Evolutionary conservation across 441 rosid species (phyloP).

Genomic region (Erodium chrysanthum): DNA sequence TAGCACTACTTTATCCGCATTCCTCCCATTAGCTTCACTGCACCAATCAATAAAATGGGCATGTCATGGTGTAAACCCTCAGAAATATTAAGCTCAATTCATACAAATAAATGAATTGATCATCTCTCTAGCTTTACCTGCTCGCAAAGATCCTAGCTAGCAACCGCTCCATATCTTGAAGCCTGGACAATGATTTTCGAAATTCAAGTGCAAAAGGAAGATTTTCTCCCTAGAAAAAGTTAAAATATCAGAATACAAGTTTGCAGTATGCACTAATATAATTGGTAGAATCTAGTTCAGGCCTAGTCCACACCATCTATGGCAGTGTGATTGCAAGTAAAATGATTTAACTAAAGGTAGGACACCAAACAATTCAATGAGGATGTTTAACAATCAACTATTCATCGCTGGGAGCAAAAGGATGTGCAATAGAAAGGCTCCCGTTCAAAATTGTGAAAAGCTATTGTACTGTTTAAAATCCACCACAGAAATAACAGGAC

Average conservation of each 20-base stretch:
- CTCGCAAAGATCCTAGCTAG: constrained; percentile 73
- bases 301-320: not conserved
- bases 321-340: not conserved
- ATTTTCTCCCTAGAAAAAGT: constrained; percentile 57
- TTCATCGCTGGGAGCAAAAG: not conserved
- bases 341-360: not conserved
- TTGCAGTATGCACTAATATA: not conserved
- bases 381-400: not conserved
- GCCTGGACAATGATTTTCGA: constrained; percentile 59
- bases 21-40: constrained; percentile 95
- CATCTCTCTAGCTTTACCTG: constrained; percentile 42
- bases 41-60: constrained; percentile 17
- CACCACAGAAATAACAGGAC: not conserved
- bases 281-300: not conserved
- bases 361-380: not conserved
- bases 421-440: not conserved
- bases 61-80: not conserved
- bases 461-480: not conserved
- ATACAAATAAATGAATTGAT: constrained; percentile 6
- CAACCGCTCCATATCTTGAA: constrained; percentile 96
- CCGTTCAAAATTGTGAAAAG: not conserved
- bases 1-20: constrained; percentile 68
- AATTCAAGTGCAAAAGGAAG: constrained; percentile 57
- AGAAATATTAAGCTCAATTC: not conserved
- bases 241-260: not conserved